Conservation (phyloP, 2,329 filamentous ascomycete genomes). For the Purpureocillium lavendulum region DNA sequence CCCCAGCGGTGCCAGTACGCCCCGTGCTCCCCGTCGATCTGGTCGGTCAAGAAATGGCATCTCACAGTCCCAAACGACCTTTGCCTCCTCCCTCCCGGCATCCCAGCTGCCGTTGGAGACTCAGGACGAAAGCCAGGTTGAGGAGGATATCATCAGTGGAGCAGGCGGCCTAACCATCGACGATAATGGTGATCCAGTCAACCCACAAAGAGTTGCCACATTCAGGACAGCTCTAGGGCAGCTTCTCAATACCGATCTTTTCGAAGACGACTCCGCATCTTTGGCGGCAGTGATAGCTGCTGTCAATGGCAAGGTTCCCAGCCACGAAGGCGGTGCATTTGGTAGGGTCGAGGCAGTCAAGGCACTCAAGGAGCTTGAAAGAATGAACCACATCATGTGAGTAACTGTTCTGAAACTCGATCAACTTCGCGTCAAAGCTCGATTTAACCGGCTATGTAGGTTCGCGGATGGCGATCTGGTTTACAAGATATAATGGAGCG, state of each 20-base stretch:
- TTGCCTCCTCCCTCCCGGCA: constrained; percentile 71
- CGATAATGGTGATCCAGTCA: constrained; percentile 39
- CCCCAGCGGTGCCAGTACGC: constrained; percentile 3
- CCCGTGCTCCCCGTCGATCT: constrained; percentile 31
- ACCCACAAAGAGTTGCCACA: constrained; percentile 52
- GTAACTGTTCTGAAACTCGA: too few relatives aligned
- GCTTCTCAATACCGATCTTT: constrained; percentile 73
- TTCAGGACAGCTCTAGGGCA: constrained; percentile 81
- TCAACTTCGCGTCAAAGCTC: neutral
- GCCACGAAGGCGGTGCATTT: constrained; percentile 51
- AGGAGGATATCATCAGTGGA: constrained; percentile 34
- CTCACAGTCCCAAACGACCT: constrained; percentile 47
- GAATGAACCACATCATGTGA: constrained; percentile 87
- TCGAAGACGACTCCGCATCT: constrained; percentile 75
- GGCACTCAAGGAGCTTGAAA: constrained; percentile 72
- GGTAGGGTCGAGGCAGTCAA: constrained; percentile 62
- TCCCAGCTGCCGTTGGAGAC: constrained; percentile 54
- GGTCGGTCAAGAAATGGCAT: constrained; percentile 27
- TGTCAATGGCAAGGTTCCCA: constrained; percentile 64
- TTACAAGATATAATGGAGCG: constrained; percentile 53
- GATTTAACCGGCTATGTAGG: constrained; percentile 27
- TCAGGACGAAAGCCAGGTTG: constrained; percentile 32
- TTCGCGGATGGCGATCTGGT: constrained; percentile 55
- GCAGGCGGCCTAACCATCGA: constrained; percentile 34
- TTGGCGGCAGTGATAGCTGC: constrained; percentile 67